Percentiles rank a stretch among this genome's conserved stretches.
phyloP scores from a whole-genome alignment of 1,139 yeast species.

The Debaryomycetaceae sp. region DNA sequence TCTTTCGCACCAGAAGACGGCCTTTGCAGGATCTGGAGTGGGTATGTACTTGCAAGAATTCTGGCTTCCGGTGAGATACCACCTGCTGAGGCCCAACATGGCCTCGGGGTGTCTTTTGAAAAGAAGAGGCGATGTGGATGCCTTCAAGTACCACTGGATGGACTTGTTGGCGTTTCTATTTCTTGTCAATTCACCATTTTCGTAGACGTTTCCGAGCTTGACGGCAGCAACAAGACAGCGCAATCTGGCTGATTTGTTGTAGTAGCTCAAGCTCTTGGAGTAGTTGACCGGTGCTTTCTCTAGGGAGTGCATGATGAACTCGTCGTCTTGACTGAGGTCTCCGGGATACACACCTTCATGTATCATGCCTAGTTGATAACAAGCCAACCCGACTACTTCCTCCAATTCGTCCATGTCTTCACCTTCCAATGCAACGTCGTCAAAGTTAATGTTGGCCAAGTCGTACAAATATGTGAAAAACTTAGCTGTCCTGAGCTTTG shows the following conservation, averaged over 20 bases:
- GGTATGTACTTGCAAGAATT: constrained; percentile 53
- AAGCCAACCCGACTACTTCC: constrained; percentile 41
- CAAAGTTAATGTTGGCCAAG: constrained; percentile 35
- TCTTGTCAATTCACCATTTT: constrained; percentile 74
- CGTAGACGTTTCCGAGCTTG: constrained; percentile 82
- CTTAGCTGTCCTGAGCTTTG: constrained; percentile 32
- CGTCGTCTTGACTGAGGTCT: constrained; percentile 36
- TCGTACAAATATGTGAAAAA: constrained; percentile 37
- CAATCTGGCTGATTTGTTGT: constrained; percentile 72
- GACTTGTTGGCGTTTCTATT: constrained; percentile 67
- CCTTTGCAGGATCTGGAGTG: constrained; percentile 67
- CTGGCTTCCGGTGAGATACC: constrained; percentile 84
- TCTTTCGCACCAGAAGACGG: constrained; percentile 85
- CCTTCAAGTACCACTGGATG: constrained; percentile 85
- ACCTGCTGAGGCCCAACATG: constrained; percentile 84
- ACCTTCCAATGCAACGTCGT: constrained; percentile 32
- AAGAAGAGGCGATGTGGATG: constrained; percentile 54
- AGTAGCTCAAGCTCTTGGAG: constrained; percentile 63
- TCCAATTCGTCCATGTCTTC: constrained; percentile 43
- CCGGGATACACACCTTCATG: constrained; percentile 65
- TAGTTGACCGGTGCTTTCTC: constrained; percentile 48
- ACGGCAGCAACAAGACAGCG: constrained; percentile 82
- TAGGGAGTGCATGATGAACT: constrained; percentile 32
- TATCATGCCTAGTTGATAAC: constrained; percentile 59
- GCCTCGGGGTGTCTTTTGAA: constrained; percentile 78